Percentiles rank a stretch among this genome's conserved stretches.
phyloP scores from a whole-genome alignment of 768 basidiomycete species.

The Trametes villosa region DNA sequence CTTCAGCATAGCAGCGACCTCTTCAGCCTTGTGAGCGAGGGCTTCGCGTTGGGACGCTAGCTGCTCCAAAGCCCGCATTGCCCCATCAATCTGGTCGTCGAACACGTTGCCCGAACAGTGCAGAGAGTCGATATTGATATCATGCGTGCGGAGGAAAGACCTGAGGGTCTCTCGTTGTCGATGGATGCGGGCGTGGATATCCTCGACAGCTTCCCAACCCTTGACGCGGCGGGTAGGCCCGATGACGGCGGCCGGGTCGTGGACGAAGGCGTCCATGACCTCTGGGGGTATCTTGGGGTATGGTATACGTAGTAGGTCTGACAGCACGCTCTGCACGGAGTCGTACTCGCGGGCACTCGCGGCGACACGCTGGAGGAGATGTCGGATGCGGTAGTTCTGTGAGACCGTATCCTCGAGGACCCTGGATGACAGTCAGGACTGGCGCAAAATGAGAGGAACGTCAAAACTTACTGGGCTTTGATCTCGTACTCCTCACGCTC shows the following conservation, averaged over 20 bases:
- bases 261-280: slow-evolving; percentile 72
- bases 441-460: background rate
- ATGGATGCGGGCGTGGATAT: slow-evolving; percentile 65
- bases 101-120: slow-evolving; percentile 38
- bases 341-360: slow-evolving; percentile 69
- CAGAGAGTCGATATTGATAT: background rate
- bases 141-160: slow-evolving; percentile 23
- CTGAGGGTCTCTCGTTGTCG: slow-evolving; percentile 55
- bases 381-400: slow-evolving; percentile 71
- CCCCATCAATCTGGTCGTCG: slow-evolving; percentile 54
- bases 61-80: slow-evolving; percentile 52
- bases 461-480: slow-evolving; percentile 53
- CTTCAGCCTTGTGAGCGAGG: slow-evolving; percentile 51
- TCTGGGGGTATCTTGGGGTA: slow-evolving; percentile 61
- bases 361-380: slow-evolving; percentile 69
- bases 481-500: slow-evolving; percentile 60
- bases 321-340: slow-evolving; percentile 54
- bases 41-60: slow-evolving; percentile 52
- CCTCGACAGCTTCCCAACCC: slow-evolving; percentile 78
- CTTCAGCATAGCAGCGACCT: slow-evolving; percentile 52
- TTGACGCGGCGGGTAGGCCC: slow-evolving; percentile 60
- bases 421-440: slow-evolving; percentile 40
- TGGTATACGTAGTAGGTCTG: slow-evolving; percentile 50
- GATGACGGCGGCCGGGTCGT: slow-evolving; percentile 79
- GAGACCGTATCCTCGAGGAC: slow-evolving; percentile 59